Evolutionary conservation across 306 rosid genomes (phyloP).

Genomic region (Citrullus amarus): DNA sequence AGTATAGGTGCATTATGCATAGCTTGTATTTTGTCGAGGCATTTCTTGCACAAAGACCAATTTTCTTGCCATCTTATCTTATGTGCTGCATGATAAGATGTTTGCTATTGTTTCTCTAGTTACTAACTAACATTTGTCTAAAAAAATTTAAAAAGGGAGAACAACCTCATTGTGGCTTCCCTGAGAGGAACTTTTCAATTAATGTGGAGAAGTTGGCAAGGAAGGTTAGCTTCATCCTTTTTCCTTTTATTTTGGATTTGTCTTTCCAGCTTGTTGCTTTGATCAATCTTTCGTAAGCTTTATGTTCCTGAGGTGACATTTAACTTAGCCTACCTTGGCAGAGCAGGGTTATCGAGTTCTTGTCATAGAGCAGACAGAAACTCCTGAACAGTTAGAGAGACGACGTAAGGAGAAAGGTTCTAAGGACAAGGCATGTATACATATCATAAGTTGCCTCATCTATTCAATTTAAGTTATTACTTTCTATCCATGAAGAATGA

Average conservation of each 20-base stretch:
- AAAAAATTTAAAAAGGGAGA: slow-evolving; percentile 49
- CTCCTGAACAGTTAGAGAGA: slow-evolving; percentile 83
- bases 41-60: not conserved
- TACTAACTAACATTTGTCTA: slow-evolving; percentile 9
- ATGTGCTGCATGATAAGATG: not conserved
- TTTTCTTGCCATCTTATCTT: not conserved
- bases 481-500: not conserved
- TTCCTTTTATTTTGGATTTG: not conserved
- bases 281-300: slow-evolving; percentile 1
- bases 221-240: slow-evolving; percentile 51
- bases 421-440: slow-evolving; percentile 58
- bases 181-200: slow-evolving; percentile 75
- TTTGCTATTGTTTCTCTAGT: not conserved
- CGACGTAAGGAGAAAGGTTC: slow-evolving; percentile 86
- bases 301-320: slow-evolving; percentile 16
- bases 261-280: not conserved
- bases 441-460: not conserved
- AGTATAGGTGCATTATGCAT: not conserved
- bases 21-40: not conserved
- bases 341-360: slow-evolving; percentile 87
- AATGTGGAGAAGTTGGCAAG: slow-evolving; percentile 79
- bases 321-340: slow-evolving; percentile 15
- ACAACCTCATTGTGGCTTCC: slow-evolving; percentile 98
- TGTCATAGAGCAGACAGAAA: slow-evolving; percentile 96
- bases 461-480: not conserved